A percentile compares a stretch with the other conserved stretches of the same genome.
Evolutionary conservation across 1,284 basidiomycete species (phyloP).

Genomic region (Tilletiaria anomala): DNA sequence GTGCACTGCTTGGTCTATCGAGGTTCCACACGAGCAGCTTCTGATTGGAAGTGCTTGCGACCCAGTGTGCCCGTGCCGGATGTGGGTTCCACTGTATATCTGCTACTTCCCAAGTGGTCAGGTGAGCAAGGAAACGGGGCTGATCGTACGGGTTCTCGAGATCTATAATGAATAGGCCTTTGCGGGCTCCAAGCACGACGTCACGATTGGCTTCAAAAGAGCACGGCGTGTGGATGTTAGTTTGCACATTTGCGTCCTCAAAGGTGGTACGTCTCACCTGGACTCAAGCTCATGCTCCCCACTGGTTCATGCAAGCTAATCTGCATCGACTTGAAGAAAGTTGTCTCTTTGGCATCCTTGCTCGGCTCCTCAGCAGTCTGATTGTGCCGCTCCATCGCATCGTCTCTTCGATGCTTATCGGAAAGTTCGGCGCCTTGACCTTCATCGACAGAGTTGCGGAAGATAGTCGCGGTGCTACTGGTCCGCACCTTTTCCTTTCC

Average conservation of each 20-base stretch:
- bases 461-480: too few relatives aligned
- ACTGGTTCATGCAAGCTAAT: conserved; percentile 22
- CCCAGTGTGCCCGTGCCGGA: conserved; percentile 63
- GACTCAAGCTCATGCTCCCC: conserved; percentile 36
- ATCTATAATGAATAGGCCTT: conserved; percentile 92
- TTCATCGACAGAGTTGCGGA: too few relatives aligned
- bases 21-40: conserved; percentile 96
- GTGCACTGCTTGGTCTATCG: conserved; percentile 30
- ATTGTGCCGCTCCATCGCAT: too few relatives aligned
- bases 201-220: conserved; percentile 24
- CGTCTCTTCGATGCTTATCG: too few relatives aligned
- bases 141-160: conserved; percentile 70
- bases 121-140: conserved; percentile 84
- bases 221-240: neutral
- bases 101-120: conserved; percentile 90
- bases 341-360: conserved; percentile 1
- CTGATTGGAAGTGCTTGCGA: conserved; percentile 86
- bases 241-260: neutral
- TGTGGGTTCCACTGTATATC: conserved; percentile 93
- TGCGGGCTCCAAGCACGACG: conserved; percentile 46
- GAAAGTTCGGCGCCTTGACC: too few relatives aligned
- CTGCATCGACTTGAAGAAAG: conserved; percentile 4
- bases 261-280: conserved; percentile 6
- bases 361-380: too few relatives aligned
- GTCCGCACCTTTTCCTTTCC: too few relatives aligned